These are phyloP conservation scores for Allium sativum DNA, from an alignment of 106 monocot genomes.

Conservation along the genomic window DNA sequence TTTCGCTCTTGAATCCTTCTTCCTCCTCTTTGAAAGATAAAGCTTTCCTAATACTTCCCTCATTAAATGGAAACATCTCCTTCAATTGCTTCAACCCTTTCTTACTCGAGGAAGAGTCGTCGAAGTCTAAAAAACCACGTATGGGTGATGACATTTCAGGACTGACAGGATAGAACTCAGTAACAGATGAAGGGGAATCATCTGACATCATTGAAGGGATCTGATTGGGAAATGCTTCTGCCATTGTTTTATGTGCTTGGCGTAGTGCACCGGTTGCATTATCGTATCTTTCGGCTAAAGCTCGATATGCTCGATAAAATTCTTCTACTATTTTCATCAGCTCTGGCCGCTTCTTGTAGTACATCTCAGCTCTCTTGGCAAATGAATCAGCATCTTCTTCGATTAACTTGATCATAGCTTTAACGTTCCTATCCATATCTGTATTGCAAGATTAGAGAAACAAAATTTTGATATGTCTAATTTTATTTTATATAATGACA, in stretches of 20 bases:
- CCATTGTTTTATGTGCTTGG: constrained; percentile 60
- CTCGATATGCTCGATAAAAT: constrained; percentile 65
- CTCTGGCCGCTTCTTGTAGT: constrained; percentile 60
- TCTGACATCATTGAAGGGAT: constrained; percentile 34
- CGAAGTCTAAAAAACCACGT: constrained; percentile 13
- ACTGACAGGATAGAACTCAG: constrained; percentile 8
- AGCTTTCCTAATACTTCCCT: constrained; percentile 18
- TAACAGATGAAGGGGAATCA: constrained; percentile 27
- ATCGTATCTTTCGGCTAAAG: constrained; percentile 69
- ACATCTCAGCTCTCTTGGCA: constrained; percentile 72
- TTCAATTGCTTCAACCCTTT: constrained; percentile 39
- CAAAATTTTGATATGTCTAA: no score
- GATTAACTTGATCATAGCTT: constrained; percentile 66
- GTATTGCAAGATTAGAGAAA: background rate
- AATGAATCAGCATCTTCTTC: constrained; percentile 82
- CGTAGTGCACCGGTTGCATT: constrained; percentile 58
- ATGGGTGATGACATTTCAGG: constrained; percentile 20
- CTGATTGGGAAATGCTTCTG: constrained; percentile 60
- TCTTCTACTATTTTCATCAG: constrained; percentile 62
- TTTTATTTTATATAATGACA: no score
- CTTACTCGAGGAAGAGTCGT: constrained; percentile 11
- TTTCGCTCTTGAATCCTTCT: constrained; percentile 10
- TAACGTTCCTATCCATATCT: constrained; percentile 69
- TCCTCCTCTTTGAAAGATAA: constrained; percentile 14
- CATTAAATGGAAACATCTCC: constrained; percentile 24